phyloP scores from a whole-genome alignment of 306 rosid species.

The Echinosophora koreensis region DNA sequence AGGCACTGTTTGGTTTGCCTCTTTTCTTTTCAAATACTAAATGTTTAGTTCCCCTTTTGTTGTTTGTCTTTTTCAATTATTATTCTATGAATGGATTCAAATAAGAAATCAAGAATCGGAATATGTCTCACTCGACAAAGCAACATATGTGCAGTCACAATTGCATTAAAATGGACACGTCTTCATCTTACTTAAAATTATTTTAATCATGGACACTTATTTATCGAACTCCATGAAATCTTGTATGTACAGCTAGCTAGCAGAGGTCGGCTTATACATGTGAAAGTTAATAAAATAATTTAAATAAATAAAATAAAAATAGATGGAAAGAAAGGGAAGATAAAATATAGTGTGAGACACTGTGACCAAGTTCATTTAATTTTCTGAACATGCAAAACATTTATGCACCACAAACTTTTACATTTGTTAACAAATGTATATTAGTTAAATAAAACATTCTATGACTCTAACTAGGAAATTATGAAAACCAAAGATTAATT shows the following conservation, averaged over 20 bases:
- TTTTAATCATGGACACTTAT: neutral
- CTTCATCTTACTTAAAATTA: slow-evolving; percentile 13
- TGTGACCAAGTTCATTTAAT: neutral
- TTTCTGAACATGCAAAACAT: neutral
- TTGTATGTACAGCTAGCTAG: neutral
- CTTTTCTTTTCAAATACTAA: neutral
- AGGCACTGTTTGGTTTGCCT: slow-evolving; percentile 3
- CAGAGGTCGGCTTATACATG: neutral
- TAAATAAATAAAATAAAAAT: neutral
- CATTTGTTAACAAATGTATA: neutral
- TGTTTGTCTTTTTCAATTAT: neutral
- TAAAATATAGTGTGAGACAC: neutral
- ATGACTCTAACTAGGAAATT: too few species aligned
- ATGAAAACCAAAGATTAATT: too few species aligned
- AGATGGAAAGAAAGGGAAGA: neutral
- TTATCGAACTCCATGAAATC: neutral
- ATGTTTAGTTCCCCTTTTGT: neutral
- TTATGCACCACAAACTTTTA: neutral
- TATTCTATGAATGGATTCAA: slow-evolving; percentile 13
- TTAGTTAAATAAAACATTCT: neutral
- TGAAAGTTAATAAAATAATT: slow-evolving; percentile 1
- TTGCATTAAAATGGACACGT: slow-evolving; percentile 20
- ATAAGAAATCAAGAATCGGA: neutral
- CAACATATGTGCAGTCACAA: neutral
- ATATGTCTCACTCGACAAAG: slow-evolving; percentile 9